Conservation (phyloP, 1,139 yeast species). For the Pneumocystis wakefieldiae region DNA sequence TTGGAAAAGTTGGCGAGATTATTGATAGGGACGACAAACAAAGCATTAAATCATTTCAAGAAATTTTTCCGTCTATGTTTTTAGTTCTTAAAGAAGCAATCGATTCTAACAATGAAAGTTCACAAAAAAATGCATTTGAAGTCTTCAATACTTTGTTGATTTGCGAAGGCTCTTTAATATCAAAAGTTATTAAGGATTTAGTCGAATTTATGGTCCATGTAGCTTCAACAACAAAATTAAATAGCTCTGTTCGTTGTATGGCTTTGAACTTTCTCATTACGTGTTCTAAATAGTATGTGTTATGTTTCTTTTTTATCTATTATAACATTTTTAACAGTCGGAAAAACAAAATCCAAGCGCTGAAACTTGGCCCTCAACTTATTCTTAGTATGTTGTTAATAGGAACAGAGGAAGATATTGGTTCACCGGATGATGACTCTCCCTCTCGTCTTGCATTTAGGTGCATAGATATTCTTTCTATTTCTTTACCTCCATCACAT, state of each 20-base stretch:
- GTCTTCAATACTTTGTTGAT: constrained; percentile 68
- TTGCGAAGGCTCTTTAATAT: constrained; percentile 62
- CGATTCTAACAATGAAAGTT: constrained; percentile 51
- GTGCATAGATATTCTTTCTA: constrained; percentile 61
- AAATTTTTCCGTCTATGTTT: constrained; percentile 66
- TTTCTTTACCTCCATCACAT: constrained; percentile 83
- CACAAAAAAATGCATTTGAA: constrained; percentile 65
- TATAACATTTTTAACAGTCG: constrained; percentile 7
- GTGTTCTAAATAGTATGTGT: constrained; percentile 41
- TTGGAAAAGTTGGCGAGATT: constrained; percentile 59
- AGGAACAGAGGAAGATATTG: constrained; percentile 78
- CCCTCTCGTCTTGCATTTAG: constrained; percentile 71
- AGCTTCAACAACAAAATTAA: constrained; percentile 49
- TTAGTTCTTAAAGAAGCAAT: constrained; percentile 67
- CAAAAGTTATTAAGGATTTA: constrained; percentile 57
- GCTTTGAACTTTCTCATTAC: constrained; percentile 77
- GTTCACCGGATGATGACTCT: constrained; percentile 78
- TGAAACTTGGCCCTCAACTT: constrained; percentile 69
- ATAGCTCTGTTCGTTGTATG: constrained; percentile 68
- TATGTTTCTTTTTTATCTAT: constrained; percentile 29
- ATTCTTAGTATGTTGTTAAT: constrained; percentile 61
- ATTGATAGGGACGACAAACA: constrained; percentile 40
- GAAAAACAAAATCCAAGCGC: constrained; percentile 28
- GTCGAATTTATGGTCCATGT: constrained; percentile 53
- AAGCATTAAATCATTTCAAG: constrained; percentile 46